These are phyloP conservation scores for Aegilops speltoides DNA, from an alignment of 176 grass and related monocot species.

Conservation along the genomic window DNA sequence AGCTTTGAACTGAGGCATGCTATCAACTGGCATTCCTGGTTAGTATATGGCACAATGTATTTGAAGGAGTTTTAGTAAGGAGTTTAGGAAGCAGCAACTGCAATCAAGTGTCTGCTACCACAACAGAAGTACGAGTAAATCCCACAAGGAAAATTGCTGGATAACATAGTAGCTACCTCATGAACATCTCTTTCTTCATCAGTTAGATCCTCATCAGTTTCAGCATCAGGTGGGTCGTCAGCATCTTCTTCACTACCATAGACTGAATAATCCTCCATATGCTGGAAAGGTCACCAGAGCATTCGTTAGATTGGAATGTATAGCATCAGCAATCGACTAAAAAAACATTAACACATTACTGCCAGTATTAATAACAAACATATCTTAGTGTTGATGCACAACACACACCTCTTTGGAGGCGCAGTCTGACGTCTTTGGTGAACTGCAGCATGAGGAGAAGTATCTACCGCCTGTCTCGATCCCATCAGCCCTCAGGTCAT, in stretches of 20 bases:
- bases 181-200: constrained; percentile 51
- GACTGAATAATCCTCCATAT: constrained; percentile 63
- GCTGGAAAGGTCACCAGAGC: constrained; percentile 39
- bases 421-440: constrained; percentile 69
- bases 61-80: not conserved
- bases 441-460: constrained; percentile 73
- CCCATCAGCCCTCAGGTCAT: constrained; percentile 61
- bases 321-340: not conserved
- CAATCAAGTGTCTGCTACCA: not conserved
- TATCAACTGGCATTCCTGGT: not conserved
- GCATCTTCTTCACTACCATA: constrained; percentile 84
- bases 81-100: not conserved
- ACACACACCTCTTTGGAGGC: constrained; percentile 79
- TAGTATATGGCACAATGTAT: not conserved
- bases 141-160: not conserved
- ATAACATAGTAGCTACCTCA: constrained; percentile 47
- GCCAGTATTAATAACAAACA: not conserved
- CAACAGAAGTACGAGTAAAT: not conserved
- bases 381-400: not conserved
- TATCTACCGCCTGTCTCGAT: constrained; percentile 42
- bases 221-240: constrained; percentile 52
- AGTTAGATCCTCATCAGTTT: constrained; percentile 80
- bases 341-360: not conserved
- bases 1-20: not conserved
- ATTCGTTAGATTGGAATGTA: constrained; percentile 5